Evolutionary conservation across 2,329 filamentous ascomycete genomes (phyloP), one percentile per base, ranked within the genome.

Genomic region (Blumeriella jaapii): DNA sequence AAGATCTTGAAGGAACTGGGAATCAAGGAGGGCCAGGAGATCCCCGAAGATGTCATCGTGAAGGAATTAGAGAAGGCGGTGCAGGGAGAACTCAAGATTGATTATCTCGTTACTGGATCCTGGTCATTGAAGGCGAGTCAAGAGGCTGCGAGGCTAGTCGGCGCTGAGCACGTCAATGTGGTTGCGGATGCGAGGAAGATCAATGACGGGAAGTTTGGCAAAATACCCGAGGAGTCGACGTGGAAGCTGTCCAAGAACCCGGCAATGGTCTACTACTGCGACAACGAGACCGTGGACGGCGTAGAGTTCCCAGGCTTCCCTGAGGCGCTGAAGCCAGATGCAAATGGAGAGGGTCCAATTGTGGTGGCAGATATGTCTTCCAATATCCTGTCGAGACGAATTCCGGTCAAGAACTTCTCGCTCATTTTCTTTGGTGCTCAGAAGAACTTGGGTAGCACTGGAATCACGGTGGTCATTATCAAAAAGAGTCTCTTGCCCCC

Each of bases 361-460:
- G 80, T 96, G 5, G 79, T 94, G 4, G 85, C 83, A 13, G 89
- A 96, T 59, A 93, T 96, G 82, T 82, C 74, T 29, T 94, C 84
- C 40, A 96, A 95, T 59, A 94, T 96, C 55, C 74, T 96, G 33
- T 85, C 83, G 29, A 68, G 85, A 27, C 71, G 69, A 43, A 71
- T 95, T 15, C 78, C 87, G 20, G 71, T 93, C 30, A 67, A 65
- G 48, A 87, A 91, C 55, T 93, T 80, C 60, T 80, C 78, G 1
- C 65, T 80, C 47, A 81, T 96, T 55, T 95, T 95, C 63, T 93
- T 86, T 43, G 86, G 87, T 29, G 86, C 87, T 0, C 89, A 95
- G 58, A 95, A 96, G 72, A 95, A 96, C 61, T 69, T 95, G 8
- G 89, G 87, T 17, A 74, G 73, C 3, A 78, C 89, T 1, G 89